These are phyloP conservation scores for Trypanosoma vivax DNA, from an alignment of 208 protist species.

Conservation along the genomic window DNA sequence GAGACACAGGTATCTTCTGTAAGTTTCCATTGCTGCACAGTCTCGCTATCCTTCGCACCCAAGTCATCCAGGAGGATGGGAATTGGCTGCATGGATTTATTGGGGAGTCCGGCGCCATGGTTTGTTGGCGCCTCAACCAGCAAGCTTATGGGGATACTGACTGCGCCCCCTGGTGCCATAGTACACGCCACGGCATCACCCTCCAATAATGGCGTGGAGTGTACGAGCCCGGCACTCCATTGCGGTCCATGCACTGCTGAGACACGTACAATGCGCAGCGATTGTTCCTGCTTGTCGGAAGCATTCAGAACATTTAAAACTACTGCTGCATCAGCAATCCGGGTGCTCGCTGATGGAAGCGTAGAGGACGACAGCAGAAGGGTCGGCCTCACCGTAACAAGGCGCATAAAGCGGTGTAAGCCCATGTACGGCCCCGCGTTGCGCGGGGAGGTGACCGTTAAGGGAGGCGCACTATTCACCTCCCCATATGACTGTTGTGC, in stretches of 20 bases:
- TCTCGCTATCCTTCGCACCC: too few species aligned
- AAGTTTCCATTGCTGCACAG: background rate
- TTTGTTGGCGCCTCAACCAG: slow-evolving; percentile 15
- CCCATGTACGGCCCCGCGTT: slow-evolving; percentile 22
- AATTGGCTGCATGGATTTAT: too few species aligned
- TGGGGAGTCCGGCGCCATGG: background rate
- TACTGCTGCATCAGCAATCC: slow-evolving; percentile 26
- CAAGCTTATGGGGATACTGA: slow-evolving; percentile 49
- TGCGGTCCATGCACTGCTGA: slow-evolving; percentile 43
- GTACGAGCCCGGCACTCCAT: slow-evolving; percentile 36
- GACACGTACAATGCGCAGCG: slow-evolving; percentile 48
- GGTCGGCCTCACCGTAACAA: slow-evolving; percentile 53
- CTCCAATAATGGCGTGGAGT: slow-evolving; percentile 19
- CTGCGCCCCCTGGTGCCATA: slow-evolving; percentile 38
- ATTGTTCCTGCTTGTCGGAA: slow-evolving; percentile 8
- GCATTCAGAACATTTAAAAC: slow-evolving; percentile 52
- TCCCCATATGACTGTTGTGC: slow-evolving; percentile 4
- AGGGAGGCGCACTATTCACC: background rate
- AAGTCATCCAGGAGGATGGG: too few species aligned
- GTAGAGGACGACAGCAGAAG: slow-evolving; percentile 58
- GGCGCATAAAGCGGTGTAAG: slow-evolving; percentile 69
- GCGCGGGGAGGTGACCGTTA: background rate
- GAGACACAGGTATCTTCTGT: slow-evolving; percentile 45
- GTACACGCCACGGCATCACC: slow-evolving; percentile 32
- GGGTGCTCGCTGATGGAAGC: slow-evolving; percentile 46